Conservation (phyloP, 108 stramenopile species). For the Cyclostephanos tholiformis region DNA sequence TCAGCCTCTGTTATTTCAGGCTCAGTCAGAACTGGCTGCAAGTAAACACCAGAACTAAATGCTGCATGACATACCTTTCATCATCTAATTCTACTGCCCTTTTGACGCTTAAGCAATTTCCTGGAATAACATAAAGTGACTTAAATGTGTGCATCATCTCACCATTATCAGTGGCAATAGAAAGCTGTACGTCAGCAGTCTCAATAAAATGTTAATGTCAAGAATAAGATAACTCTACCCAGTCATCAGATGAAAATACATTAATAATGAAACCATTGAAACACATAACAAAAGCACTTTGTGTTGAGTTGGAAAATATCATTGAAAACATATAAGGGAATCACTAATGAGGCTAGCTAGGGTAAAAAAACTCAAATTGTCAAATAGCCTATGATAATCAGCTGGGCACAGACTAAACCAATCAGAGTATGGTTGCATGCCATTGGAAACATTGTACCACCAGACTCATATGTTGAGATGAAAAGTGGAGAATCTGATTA, state of each 20-base stretch:
- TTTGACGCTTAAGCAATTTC: constrained; percentile 47
- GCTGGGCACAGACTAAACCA: constrained; percentile 54
- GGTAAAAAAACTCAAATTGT: constrained; percentile 49
- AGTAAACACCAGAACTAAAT: constrained; percentile 54
- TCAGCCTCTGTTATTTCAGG: constrained; percentile 6
- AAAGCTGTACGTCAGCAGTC: constrained; percentile 39
- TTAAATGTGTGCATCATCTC: constrained; percentile 59
- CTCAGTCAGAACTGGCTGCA: constrained; percentile 85
- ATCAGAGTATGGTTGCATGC: constrained; percentile 60
- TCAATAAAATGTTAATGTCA: not conserved
- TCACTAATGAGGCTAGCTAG: not conserved
- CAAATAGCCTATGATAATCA: constrained; percentile 56
- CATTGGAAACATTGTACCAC: constrained; percentile 67
- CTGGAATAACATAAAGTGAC: constrained; percentile 41
- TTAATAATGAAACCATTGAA: not conserved
- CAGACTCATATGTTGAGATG: constrained; percentile 61
- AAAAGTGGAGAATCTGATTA: constrained; percentile 88
- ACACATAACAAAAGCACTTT: not conserved
- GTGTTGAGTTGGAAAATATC: not conserved
- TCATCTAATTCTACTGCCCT: constrained; percentile 56
- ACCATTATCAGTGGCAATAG: constrained; percentile 57
- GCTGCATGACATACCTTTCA: constrained; percentile 25
- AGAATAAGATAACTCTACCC: not conserved
- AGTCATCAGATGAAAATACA: constrained; percentile 1
- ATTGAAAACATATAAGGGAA: not conserved